Conservation (phyloP, 2,329 filamentous ascomycete genomes). For the Pseudopyricularia cyperi region DNA sequence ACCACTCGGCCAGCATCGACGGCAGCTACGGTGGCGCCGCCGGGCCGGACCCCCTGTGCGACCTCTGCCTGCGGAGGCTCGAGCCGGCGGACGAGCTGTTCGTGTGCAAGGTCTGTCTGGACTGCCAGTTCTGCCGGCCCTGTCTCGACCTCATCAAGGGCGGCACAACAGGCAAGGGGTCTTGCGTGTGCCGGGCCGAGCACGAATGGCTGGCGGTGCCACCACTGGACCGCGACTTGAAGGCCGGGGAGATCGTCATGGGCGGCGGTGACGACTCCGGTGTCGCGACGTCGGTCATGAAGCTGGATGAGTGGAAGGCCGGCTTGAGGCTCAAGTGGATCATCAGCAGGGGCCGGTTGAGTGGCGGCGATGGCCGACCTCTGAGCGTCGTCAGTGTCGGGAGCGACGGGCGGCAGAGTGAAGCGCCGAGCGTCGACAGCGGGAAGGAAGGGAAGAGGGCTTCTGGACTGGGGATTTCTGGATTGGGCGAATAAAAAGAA, state of each 20-base stretch:
- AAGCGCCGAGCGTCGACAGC: neutral
- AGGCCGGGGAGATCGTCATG: slow-evolving; percentile 1
- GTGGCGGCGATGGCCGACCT: neutral
- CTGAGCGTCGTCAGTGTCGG: neutral
- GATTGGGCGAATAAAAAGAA: neutral
- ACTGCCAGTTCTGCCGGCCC: neutral
- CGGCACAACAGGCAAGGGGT: neutral
- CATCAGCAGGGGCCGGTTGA: neutral
- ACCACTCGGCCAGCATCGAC: neutral
- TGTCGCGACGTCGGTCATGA: neutral
- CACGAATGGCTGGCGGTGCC: slow-evolving; percentile 1
- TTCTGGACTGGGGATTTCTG: neutral
- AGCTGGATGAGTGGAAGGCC: slow-evolving; percentile 3
- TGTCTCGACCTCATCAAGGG: neutral
- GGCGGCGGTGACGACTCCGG: neutral
- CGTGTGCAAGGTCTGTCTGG: slow-evolving; percentile 2
- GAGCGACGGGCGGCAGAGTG: neutral
- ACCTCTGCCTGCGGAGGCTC: slow-evolving; percentile 1
- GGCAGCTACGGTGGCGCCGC: neutral
- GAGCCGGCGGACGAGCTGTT: neutral
- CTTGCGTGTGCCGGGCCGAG: neutral
- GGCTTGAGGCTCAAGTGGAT: slow-evolving; percentile 1
- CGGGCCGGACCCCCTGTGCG: neutral
- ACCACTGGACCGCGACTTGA: neutral
- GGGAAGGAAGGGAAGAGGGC: neutral